A percentile compares a stretch with the other conserved stretches of the same genome.
Conservation (phyloP, 2,329 filamentous ascomycete species). For the Xylariales sp. region DNA sequence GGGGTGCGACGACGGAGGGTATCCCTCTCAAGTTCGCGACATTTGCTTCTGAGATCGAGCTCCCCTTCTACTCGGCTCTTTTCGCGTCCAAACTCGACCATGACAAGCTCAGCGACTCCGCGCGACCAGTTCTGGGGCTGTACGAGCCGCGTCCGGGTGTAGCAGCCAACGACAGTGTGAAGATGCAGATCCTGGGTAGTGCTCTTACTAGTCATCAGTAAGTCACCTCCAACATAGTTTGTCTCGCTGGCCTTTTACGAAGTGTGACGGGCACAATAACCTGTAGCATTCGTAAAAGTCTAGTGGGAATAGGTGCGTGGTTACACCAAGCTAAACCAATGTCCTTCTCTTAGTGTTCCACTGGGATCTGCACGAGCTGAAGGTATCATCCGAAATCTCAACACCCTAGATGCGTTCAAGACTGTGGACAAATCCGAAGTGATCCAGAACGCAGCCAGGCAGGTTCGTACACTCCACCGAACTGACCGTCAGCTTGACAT, state of each 20-base stretch:
- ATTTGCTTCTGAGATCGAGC: constrained; percentile 89
- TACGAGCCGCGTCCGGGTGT: constrained; percentile 79
- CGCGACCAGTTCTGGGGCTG: constrained; percentile 77
- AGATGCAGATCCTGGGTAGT: constrained; percentile 85
- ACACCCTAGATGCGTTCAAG: constrained; percentile 91
- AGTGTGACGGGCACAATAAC: no score
- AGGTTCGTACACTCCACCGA: constrained; percentile 45
- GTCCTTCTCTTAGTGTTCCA: not conserved
- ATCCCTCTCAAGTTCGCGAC: constrained; percentile 66
- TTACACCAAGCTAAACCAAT: no score
- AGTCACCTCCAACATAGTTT: constrained; percentile 28
- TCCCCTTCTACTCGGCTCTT: constrained; percentile 92
- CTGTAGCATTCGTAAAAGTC: no score
- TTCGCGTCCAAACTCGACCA: constrained; percentile 89
- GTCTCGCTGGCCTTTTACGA: no score
- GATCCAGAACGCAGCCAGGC: constrained; percentile 73
- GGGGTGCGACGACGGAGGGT: constrained; percentile 1
- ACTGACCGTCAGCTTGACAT: not conserved
- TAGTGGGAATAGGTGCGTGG: no score
- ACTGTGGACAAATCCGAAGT: constrained; percentile 75
- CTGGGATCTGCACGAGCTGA: constrained; percentile 65
- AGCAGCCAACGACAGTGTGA: constrained; percentile 70
- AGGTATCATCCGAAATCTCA: constrained; percentile 92
- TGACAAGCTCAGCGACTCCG: constrained; percentile 94
- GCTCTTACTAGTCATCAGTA: constrained; percentile 81